phyloP scores from a whole-genome alignment of 257 asterid genomes.

The Asclepias syriaca region DNA sequence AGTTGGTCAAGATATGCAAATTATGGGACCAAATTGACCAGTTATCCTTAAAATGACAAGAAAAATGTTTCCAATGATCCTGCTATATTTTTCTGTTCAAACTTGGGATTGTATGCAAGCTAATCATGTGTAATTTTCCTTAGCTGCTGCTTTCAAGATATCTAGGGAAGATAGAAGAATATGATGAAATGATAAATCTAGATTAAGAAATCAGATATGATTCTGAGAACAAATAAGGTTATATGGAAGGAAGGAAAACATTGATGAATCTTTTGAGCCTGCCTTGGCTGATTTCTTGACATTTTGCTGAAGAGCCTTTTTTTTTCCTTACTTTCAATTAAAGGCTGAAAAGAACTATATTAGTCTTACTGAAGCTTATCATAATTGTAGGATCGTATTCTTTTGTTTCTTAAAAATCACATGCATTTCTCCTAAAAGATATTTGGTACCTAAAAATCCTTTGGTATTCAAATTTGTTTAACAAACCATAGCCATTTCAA shows the following conservation, averaged over 20 bases:
- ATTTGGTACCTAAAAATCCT: background rate
- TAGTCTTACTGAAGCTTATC: background rate
- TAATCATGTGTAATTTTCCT: background rate
- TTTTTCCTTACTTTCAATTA: background rate
- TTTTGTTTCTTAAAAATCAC: background rate
- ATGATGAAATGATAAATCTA: background rate
- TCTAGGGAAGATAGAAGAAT: background rate
- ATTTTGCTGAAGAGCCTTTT: background rate
- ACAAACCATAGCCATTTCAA: background rate
- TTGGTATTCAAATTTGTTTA: background rate
- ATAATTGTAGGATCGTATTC: background rate
- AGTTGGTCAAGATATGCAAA: too few species aligned
- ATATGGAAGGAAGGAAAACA: background rate
- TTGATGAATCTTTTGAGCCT: background rate
- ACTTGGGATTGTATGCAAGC: background rate
- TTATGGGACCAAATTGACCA: too few species aligned
- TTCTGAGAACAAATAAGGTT: background rate
- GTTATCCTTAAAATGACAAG: too few species aligned
- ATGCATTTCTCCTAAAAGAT: background rate
- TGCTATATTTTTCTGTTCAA: background rate
- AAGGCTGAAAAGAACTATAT: background rate
- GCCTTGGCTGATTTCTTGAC: background rate
- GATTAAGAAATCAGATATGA: background rate
- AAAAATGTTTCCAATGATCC: background rate
- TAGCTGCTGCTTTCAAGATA: slow-evolving; percentile 4